phyloP scores from a whole-genome alignment of 345 rosid genomes.

The Citrus medica region DNA sequence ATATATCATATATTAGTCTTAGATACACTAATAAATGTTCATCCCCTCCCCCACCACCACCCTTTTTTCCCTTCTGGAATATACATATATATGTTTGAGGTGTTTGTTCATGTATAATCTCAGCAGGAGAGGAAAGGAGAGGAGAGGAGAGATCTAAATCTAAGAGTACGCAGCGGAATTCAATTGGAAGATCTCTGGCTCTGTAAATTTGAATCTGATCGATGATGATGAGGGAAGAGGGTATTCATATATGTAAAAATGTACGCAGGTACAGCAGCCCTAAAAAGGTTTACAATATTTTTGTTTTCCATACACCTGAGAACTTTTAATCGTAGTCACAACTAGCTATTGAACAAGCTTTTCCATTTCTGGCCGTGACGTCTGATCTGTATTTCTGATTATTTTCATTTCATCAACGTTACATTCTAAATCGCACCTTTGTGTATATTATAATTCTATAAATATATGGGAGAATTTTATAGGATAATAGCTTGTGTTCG shows the following conservation, averaged over 20 bases:
- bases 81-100: too few relatives aligned
- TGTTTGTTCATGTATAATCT: slow-evolving; percentile 2
- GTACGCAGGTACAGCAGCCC: neutral
- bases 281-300: neutral
- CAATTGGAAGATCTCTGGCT: slow-evolving; percentile 3
- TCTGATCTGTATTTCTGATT: neutral
- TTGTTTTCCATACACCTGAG: neutral
- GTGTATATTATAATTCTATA: neutral
- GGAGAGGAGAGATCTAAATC: neutral
- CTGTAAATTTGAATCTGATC: neutral
- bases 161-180: neutral
- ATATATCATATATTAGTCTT: neutral
- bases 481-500: too few relatives aligned
- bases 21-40: too few relatives aligned
- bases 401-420: neutral
- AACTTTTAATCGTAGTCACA: slow-evolving; percentile 4
- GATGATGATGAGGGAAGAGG: neutral
- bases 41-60: too few relatives aligned
- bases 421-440: neutral
- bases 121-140: neutral
- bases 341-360: neutral
- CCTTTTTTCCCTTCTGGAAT: too few relatives aligned
- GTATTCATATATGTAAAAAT: slow-evolving; percentile 3
- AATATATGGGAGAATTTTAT: neutral
- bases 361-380: neutral